Base-by-base conservation (phyloP, 1,284 basidiomycete genomes). In the Ceratobasidium sp. region DNA sequence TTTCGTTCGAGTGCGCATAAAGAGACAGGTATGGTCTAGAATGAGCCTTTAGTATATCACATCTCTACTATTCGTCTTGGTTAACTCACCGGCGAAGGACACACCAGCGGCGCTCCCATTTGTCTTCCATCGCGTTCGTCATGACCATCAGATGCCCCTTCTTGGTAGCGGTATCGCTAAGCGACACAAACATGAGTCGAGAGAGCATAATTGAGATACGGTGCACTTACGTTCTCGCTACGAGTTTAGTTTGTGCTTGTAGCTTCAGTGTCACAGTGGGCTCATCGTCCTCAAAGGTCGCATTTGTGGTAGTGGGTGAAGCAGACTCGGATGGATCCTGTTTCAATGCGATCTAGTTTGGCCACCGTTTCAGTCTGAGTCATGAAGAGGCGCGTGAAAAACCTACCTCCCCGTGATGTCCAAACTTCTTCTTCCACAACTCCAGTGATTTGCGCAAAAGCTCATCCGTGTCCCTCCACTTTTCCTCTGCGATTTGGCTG, bases 21-120 rank as follows among this genome's bases (percentile, higher is more conserved):
- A 98, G 83, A 75, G 94, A 89, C 3, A 98, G 83, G 78, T 96
- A 96, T 0, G 96, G 96, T 75, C 94, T 93, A 73, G 1, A 70
- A 70, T 22, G 45, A 34, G 68, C 32, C 62, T 68, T 67, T 53
- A 49, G 57, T 58, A 27, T 56, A 53, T 22, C 5, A 64, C 6
- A n/a, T 29, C 32, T 45, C 17, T 62, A 50, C 12, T 25, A 20
- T n/a, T 35, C 10, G 13, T 34, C 13, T 5, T 17, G 20, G 10
- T 7, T 27, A 38, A 74, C 81, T 73, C 75, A 93, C 93, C 94
- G 86, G 77, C 88, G 86, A n/a, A 98, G 83, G 13, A 94, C 91
- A 76, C 96, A 95, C 87, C 91, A 94, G 50, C 89, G 82, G 76
- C 86, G 87, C 73, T 88, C 86, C 96, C 96, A 98, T 20, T 81